These are phyloP conservation scores for Triticum monococcum DNA, from an alignment of 176 grass and related monocot species.

Conservation along the genomic window DNA sequence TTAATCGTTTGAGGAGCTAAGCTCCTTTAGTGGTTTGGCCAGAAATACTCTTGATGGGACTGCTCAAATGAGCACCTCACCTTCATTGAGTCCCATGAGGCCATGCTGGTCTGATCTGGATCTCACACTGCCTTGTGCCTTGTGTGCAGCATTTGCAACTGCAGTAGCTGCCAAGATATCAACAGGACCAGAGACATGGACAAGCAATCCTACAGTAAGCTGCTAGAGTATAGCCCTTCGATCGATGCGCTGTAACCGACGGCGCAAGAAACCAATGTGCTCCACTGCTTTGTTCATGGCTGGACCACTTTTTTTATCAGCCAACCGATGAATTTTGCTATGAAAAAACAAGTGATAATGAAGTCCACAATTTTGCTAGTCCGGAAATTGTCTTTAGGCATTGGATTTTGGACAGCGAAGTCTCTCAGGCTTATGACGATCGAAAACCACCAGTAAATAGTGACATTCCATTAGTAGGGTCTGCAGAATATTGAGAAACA, in stretches of 20 bases:
- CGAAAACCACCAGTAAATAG: background rate
- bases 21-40: too few species aligned
- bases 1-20: too few species aligned
- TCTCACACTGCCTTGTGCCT: conserved; percentile 31
- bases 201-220: conserved; percentile 46
- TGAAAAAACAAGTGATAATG: conserved; percentile 10
- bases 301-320: conserved; percentile 46
- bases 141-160: conserved; percentile 59
- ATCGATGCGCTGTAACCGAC: conserved; percentile 38
- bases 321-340: conserved; percentile 29
- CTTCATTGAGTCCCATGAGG: conserved; percentile 47
- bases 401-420: conserved; percentile 17
- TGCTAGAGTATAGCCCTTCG: conserved; percentile 11
- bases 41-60: too few species aligned
- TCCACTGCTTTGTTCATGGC: conserved; percentile 52
- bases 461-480: conserved; percentile 45
- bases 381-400: background rate
- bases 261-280: conserved; percentile 63
- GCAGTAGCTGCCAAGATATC: conserved; percentile 66
- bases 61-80: too few species aligned
- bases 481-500: too few species aligned
- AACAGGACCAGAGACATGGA: conserved; percentile 44
- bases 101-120: conserved; percentile 48
- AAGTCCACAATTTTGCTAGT: conserved; percentile 41
- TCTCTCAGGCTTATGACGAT: conserved; percentile 44